Conservation (phyloP, 78 protist genomes). For the Monosiga brevicollis region DNA sequence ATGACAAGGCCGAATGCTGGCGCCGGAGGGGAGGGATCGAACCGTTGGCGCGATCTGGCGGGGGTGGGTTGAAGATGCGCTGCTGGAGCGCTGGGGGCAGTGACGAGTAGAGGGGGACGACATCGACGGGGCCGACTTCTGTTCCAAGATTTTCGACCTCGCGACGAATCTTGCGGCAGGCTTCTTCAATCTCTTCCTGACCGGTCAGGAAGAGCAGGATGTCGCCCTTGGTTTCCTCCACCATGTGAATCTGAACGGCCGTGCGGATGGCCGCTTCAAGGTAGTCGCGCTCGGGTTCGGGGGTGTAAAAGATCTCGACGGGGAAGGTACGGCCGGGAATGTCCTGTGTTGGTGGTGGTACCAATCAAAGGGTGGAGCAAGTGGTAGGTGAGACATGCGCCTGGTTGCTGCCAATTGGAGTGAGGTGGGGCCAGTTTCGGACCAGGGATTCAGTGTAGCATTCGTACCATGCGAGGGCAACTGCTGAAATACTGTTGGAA, state of each 20-base stretch:
- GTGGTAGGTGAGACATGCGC: no score
- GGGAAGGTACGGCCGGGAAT: slow-evolving; percentile 88
- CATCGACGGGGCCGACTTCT: slow-evolving; percentile 7
- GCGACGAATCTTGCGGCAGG: slow-evolving; percentile 23
- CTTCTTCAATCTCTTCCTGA: slow-evolving; percentile 78
- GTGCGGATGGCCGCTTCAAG: slow-evolving; percentile 92
- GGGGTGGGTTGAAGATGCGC: slow-evolving; percentile 61
- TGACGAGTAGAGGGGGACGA: slow-evolving; percentile 89
- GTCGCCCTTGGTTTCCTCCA: slow-evolving; percentile 84
- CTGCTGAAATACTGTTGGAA: slow-evolving; percentile 83
- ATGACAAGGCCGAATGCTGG: no score
- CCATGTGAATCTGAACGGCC: slow-evolving; percentile 74
- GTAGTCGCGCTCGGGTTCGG: slow-evolving; percentile 88
- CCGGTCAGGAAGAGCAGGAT: slow-evolving; percentile 96
- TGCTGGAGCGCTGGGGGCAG: slow-evolving; percentile 91
- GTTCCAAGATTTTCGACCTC: neutral
- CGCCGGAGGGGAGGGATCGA: no score
- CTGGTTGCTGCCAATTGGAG: no score
- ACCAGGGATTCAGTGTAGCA: no score
- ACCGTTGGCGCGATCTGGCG: slow-evolving; percentile 10
- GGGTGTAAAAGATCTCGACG: slow-evolving; percentile 90
- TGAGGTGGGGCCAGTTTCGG: no score
- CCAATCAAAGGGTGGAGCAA: no score
- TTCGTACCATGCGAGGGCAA: slow-evolving; percentile 65
- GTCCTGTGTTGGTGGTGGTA: neutral